These are phyloP conservation scores for Glycine tomentella DNA, from an alignment of 306 rosid genomes.

Conservation along the genomic window DNA sequence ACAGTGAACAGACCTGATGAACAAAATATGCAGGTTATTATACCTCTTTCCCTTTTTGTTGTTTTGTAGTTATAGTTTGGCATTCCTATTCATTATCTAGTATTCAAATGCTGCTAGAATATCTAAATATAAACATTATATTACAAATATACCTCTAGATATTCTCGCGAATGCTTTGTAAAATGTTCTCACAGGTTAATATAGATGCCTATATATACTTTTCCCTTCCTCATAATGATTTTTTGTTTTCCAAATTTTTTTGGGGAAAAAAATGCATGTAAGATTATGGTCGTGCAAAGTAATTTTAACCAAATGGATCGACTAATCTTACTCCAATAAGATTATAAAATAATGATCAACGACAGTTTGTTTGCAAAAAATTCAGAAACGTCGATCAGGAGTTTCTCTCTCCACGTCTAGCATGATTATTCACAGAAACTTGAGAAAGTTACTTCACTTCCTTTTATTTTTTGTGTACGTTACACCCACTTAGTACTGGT, in stretches of 20 bases:
- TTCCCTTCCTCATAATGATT: neutral
- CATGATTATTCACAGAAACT: too few relatives aligned
- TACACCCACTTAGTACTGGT: too few relatives aligned
- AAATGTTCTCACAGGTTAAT: neutral
- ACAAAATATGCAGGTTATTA: constrained; percentile 67
- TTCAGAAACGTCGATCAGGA: too few relatives aligned
- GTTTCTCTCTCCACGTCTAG: too few relatives aligned
- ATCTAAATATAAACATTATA: neutral
- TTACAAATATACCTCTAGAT: neutral
- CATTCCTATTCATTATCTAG: neutral
- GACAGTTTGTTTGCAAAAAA: too few relatives aligned
- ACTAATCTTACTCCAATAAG: too few relatives aligned
- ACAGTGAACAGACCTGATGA: constrained; percentile 51
- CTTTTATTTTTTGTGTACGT: too few relatives aligned
- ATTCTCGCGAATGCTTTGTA: neutral
- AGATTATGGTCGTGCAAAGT: too few relatives aligned
- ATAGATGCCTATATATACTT: neutral
- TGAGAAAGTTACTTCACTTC: too few relatives aligned
- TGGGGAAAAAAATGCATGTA: neutral
- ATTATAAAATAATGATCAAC: too few relatives aligned
- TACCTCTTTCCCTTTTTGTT: neutral
- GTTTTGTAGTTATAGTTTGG: neutral
- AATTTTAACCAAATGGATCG: too few relatives aligned
- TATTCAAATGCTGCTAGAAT: neutral
- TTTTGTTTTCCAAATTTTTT: neutral